phyloP scores from a whole-genome alignment of 345 rosid species.

The Isatis tinctoria region DNA sequence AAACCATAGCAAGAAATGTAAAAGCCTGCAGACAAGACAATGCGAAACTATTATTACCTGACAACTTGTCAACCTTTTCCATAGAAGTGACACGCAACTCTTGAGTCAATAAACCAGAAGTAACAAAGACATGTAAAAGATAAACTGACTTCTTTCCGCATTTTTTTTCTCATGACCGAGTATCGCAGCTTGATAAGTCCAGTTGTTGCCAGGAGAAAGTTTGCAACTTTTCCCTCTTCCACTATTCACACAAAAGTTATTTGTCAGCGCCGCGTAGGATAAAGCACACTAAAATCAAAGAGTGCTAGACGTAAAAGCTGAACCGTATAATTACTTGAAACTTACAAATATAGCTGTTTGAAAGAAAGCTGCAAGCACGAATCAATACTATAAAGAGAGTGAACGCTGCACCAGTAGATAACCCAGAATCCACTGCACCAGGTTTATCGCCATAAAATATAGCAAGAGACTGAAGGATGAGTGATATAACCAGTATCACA shows the following conservation, averaged over 20 bases:
- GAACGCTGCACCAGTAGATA: constrained; percentile 43
- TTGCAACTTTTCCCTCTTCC: constrained; percentile 96
- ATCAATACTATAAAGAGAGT: constrained; percentile 49
- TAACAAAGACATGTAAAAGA: constrained; percentile 12
- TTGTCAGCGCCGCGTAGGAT: neutral
- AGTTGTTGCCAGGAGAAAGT: constrained; percentile 82
- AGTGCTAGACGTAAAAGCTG: neutral
- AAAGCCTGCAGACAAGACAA: constrained; percentile 55
- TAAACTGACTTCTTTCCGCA: constrained; percentile 58
- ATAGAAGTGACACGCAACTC: neutral
- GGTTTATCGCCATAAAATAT: constrained; percentile 36
- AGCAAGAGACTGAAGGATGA: constrained; percentile 42
- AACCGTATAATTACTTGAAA: constrained; percentile 8
- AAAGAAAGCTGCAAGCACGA: constrained; percentile 87
- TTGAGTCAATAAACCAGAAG: constrained; percentile 18
- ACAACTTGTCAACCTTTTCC: neutral
- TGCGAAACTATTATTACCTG: neutral
- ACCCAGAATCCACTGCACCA: constrained; percentile 33
- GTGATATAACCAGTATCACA: constrained; percentile 57
- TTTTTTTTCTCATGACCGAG: constrained; percentile 51
- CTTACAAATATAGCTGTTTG: constrained; percentile 93
- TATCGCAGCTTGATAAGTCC: constrained; percentile 60
- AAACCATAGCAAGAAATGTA: constrained; percentile 56
- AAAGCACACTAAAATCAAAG: neutral
- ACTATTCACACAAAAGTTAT: constrained; percentile 43